Evolutionary conservation across 192 early-diverging fungal species (phyloP), one percentile per base, ranked within the genome.

Genomic region (Phlyctochytrium bullatum): DNA sequence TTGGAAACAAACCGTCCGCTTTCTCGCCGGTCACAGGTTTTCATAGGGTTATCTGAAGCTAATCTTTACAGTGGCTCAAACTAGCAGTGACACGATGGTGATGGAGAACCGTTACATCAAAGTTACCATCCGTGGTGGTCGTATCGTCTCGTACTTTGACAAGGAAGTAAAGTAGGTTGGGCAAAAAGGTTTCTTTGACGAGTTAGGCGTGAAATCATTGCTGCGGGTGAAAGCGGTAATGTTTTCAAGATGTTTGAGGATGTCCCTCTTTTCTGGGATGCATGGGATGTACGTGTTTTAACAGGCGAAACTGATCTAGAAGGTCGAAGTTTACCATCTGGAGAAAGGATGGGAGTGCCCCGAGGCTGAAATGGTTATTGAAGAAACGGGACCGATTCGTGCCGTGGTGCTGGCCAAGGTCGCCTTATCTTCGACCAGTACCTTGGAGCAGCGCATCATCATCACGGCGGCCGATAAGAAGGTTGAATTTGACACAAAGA

Each of bases 301-400:
- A 70, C 25, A 20, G 27, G 6, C 20, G 40, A 47, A 14, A 47
- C 20, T n/a, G 24, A 53, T 53, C 2, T 66, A 53, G 64, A 77
- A 88, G 63, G 91, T 96, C 32, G 96, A 99, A 71, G 87, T 96
- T 24, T 98, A 96, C 74, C 93, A 93, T 72, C 77, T 92, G 24
- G 92, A 97, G 71, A 97, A 93, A 67, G 82, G 82, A 17, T 74
- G 74, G 30, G 83, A 86, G 47, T 68, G 63, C 24, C 28, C 30
- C 0, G 74, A 79, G 23, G 87, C 90, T 0, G 65, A 72, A 0
- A 68, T 89, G 3, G 71, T 76, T 56, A 82, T 94, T 2, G 64
- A 77, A 6, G 94, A 97, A 62, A 68, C 84, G 20, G 94, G 96
- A 0, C 94, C 94, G 23, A 68, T 95, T 28, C 70, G 91, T 16